Evolutionary conservation across 164 flowering plant genomes (phyloP), one percentile per base, ranked within the genome.

Genomic region (Dillenia suffruticosa): DNA sequence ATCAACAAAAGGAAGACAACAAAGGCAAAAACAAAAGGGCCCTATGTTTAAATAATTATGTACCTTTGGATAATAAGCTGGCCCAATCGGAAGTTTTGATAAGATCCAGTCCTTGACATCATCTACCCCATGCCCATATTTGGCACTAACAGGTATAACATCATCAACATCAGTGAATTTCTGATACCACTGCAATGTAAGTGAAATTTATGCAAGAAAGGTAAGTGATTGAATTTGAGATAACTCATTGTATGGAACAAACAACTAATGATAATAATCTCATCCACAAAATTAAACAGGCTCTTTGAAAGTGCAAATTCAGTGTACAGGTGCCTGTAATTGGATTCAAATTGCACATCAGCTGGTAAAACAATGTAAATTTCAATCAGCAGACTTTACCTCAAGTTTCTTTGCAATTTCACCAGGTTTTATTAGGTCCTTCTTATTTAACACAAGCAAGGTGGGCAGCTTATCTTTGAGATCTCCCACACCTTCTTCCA

Each of bases 141-240:
- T 95, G 47, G 99, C 96, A 81, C 97, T 92, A 66, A 90, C 97
- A 57, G 97, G 97, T 72, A 95, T 95, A 56, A 95, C 94, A 66
- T 95, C 97, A 75, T 95, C 97, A 61, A 74, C 92, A 63, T 84
- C 81, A 9, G 94, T 85, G 68, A 82, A 86, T 68, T 95, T 95
- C 71, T 95, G 84, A 77, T 86, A 92, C 97, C 97, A 95, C 99
- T 95, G 88, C 73, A 77, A 69, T 51, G 65, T 44, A 54, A 6
- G 22, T 65, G 45, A 58, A 1, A 54, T 44, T 10, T 45, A 47
- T 52, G 12, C 22, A 19, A 19, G 22, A 19, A 19, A 19, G 22
- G 22, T 19, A 19, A 19, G 22, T 19, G 22, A 1, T 19, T 19
- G 22, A 19, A 19, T 19, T 19, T 19, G 22, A 1, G 22, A 19